phyloP scores from a whole-genome alignment of 495 filamentous ascomycete species.

The Annulohypoxylon moriforme region DNA sequence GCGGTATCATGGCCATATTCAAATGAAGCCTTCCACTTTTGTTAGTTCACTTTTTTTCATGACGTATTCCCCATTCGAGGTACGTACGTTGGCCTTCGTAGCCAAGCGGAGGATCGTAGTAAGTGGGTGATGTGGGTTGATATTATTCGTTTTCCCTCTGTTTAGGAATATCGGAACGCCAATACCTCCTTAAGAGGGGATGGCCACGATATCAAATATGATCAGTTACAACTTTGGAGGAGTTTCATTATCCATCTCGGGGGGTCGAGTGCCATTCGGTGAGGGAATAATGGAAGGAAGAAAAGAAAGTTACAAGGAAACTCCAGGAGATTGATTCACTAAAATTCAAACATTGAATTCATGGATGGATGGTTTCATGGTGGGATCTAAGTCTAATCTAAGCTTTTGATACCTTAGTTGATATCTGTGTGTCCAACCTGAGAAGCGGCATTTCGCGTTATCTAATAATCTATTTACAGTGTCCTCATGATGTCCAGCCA shows the following conservation, averaged over 20 bases:
- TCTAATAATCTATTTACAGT: conserved; percentile 40
- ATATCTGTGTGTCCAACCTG: conserved; percentile 40
- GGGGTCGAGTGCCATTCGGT: background rate
- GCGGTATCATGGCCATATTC: background rate
- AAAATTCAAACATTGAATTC: conserved; percentile 22
- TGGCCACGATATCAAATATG: too few relatives aligned
- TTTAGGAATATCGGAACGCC: too few relatives aligned
- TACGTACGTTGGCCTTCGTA: background rate
- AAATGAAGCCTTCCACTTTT: background rate
- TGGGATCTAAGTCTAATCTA: conserved; percentile 45
- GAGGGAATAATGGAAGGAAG: background rate
- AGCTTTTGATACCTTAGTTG: conserved; percentile 39
- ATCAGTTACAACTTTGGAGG: too few relatives aligned
- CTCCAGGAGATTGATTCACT: background rate
- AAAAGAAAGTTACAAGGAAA: background rate
- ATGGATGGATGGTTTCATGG: conserved; percentile 31
- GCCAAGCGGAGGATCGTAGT: background rate
- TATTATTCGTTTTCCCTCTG: too few relatives aligned
- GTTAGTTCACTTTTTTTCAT: background rate
- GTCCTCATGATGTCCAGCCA: conserved; percentile 28
- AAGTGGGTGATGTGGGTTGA: background rate
- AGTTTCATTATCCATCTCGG: too few relatives aligned
- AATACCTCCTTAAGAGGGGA: too few relatives aligned
- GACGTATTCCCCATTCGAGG: background rate
- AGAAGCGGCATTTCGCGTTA: conserved; percentile 44